Evolutionary conservation across 345 rosid species (phyloP), one percentile per base, ranked within the genome.

Genomic region (Populus tremula): DNA sequence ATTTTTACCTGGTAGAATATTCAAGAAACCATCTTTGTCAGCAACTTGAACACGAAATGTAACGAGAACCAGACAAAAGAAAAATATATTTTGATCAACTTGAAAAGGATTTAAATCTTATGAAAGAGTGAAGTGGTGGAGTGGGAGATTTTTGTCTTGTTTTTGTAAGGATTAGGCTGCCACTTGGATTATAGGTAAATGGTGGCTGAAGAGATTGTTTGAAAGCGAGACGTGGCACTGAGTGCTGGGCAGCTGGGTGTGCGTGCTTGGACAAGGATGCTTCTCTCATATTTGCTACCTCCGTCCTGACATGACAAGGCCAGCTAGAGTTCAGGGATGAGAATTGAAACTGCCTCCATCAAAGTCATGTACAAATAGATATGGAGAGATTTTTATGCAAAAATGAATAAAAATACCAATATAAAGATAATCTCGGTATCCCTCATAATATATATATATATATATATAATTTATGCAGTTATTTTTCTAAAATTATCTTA

Each of bases 1-100:
- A n/a, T 8, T 38, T 11, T 53, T 78, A 64, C 65, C 76, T 64
- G 71, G 49, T 10, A 23, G 71, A 47, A 45, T 21, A 70, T 61
- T 70, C 70, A 62, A 70, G 68, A 73, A 56, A 21, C 47, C 73
- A n/a, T 72, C 67, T n/a, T 20, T n/a, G 20, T 63, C 63, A 27
- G 33, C 70, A 65, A 35, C 6, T 49, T 47, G 43, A 25, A 62
- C 25, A 62, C 59, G 33, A 35, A 38, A 70, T 18, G 27, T 45
- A 49, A n/a, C 1, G 16, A 56, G 63, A 23, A 56, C 47, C 53
- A 11, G 49, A 36, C 67, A 21, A 2, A 9, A 71, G 18, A 5
- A 2, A 2, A 2, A 31, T 25, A 39, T 73, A 21, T 38, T 56
- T 35, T n/a, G n/a, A 72, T 72, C 65, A 62, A 63, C 47, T 18